These are phyloP conservation scores for Cetradonia linearis DNA, from an alignment of 495 filamentous ascomycete species.

Conservation along the genomic window DNA sequence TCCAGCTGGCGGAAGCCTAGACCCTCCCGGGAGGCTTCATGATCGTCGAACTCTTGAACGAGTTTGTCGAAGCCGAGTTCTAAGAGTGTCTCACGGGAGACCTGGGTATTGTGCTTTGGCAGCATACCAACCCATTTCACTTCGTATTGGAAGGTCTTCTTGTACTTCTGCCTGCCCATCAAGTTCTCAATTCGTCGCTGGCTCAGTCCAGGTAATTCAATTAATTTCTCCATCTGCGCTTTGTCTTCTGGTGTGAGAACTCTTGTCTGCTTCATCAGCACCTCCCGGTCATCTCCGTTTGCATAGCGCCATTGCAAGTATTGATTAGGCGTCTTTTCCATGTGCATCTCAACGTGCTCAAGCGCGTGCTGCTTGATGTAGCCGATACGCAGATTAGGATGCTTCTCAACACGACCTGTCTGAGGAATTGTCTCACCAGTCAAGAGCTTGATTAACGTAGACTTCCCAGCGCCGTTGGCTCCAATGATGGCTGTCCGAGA, in stretches of 20 bases:
- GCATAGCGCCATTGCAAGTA: constrained; percentile 98
- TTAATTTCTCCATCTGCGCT: constrained; percentile 77
- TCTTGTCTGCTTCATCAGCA: constrained; percentile 94
- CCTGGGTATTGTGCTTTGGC: constrained; percentile 85
- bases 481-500: constrained; percentile 94
- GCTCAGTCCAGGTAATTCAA: constrained; percentile 79
- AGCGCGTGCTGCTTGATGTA: constrained; percentile 99
- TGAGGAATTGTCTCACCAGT: constrained; percentile 93
- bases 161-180: constrained; percentile 95
- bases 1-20: constrained; percentile 88
- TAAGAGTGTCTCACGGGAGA: constrained; percentile 85
- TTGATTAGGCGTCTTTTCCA: constrained; percentile 98
- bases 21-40: constrained; percentile 94
- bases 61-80: constrained; percentile 83
- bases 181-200: constrained; percentile 71
- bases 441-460: constrained; percentile 92
- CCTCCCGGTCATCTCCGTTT: constrained; percentile 92
- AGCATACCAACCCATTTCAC: constrained; percentile 84
- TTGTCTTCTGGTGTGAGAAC: constrained; percentile 75
- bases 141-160: constrained; percentile 99
- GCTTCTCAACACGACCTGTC: constrained; percentile 85
- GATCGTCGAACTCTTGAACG: constrained; percentile 95
- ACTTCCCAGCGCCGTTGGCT: constrained; percentile 96
- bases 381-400: constrained; percentile 95
- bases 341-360: constrained; percentile 98